phyloP scores from a whole-genome alignment of 352 stramenopile species.

The Pythium aristosporum region DNA sequence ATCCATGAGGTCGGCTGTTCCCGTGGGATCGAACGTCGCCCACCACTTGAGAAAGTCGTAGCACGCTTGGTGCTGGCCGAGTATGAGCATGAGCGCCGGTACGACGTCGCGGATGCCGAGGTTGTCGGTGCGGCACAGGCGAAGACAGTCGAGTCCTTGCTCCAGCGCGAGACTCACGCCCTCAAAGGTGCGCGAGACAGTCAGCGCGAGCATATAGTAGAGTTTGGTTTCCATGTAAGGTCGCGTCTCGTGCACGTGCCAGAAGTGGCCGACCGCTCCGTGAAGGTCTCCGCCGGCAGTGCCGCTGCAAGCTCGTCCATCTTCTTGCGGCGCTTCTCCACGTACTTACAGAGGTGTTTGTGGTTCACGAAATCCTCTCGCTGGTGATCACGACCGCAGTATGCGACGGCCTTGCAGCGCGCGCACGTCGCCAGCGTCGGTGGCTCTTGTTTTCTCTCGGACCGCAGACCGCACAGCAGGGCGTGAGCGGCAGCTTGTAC shows the following conservation, averaged over 20 bases:
- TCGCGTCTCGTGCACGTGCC: not conserved
- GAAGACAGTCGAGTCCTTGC: not conserved
- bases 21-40: slow-evolving; percentile 8
- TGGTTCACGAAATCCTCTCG: slow-evolving; percentile 3
- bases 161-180: not conserved
- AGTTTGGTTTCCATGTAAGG: not conserved
- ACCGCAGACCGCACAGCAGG: too few relatives aligned
- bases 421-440: slow-evolving; percentile 5
- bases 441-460: too few relatives aligned
- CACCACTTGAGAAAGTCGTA: slow-evolving; percentile 31
- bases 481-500: too few relatives aligned
- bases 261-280: too few relatives aligned
- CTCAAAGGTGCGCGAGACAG: not conserved
- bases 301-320: not conserved
- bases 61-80: slow-evolving; percentile 16
- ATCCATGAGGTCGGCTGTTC: not conserved
- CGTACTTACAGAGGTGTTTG: slow-evolving; percentile 8
- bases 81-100: slow-evolving; percentile 13
- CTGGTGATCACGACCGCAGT: slow-evolving; percentile 20
- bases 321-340: not conserved
- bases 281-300: not conserved
- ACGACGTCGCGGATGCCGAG: slow-evolving; percentile 12
- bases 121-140: slow-evolving; percentile 8
- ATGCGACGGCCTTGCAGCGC: slow-evolving; percentile 14
- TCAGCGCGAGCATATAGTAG: not conserved